Evolutionary conservation across 441 rosid genomes (phyloP).

Genomic region (Breynia disticha): DNA sequence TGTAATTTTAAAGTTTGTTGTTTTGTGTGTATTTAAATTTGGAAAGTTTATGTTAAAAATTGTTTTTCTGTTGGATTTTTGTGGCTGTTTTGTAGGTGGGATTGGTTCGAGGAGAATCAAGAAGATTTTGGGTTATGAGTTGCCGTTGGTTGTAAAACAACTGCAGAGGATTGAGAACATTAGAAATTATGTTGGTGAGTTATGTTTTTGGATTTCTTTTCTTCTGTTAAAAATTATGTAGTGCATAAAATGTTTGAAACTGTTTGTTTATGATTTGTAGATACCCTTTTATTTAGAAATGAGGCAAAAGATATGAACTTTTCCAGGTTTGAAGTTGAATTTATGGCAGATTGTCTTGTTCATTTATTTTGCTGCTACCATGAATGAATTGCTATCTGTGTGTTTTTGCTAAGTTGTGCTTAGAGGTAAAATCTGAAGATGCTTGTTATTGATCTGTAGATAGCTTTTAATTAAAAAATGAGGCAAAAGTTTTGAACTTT

Average conservation of each 20-base stretch:
- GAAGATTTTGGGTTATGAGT: conserved; percentile 28
- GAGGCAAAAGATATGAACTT: not conserved
- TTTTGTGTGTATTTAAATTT: not conserved
- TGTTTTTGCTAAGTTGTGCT: too few relatives aligned
- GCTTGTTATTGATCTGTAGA: too few relatives aligned
- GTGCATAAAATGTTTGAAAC: not conserved
- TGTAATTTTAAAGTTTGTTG: conserved; percentile 24
- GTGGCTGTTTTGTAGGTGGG: conserved; percentile 30
- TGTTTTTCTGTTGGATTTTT: not conserved
- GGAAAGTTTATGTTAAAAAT: not conserved
- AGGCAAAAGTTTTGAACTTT: too few relatives aligned
- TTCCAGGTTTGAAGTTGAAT: not conserved
- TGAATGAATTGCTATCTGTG: too few relatives aligned
- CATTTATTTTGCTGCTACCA: too few relatives aligned
- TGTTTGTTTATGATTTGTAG: not conserved
- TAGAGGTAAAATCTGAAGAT: too few relatives aligned
- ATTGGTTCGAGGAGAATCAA: conserved; percentile 19
- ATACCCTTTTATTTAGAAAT: not conserved
- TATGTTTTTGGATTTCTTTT: not conserved
- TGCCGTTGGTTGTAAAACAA: conserved; percentile 39
- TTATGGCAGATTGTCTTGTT: too few relatives aligned
- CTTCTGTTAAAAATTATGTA: not conserved
- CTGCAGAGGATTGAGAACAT: conserved; percentile 35
- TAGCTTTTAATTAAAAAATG: too few relatives aligned
- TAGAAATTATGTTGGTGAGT: conserved; percentile 46